phyloP scores from a whole-genome alignment of 2,329 filamentous ascomycete species.

The Paradendryphiella salina region DNA sequence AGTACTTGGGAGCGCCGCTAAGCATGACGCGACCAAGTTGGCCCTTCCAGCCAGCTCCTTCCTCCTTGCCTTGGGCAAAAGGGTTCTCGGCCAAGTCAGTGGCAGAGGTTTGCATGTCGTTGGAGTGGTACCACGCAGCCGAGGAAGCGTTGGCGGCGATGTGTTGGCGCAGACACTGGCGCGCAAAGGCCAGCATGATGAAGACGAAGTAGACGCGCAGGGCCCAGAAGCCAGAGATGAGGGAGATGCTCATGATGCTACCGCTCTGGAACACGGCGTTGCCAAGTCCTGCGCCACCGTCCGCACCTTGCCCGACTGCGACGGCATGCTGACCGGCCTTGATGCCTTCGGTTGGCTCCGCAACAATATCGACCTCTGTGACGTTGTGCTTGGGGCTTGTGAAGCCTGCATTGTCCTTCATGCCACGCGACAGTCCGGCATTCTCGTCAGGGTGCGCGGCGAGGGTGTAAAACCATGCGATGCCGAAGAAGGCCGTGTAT shows the following conservation, averaged over 20 bases:
- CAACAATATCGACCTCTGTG: slow-evolving; percentile 59
- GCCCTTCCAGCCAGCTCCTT: slow-evolving; percentile 78
- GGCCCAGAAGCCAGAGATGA: slow-evolving; percentile 73
- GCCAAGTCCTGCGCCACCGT: slow-evolving; percentile 56
- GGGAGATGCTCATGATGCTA: slow-evolving; percentile 73
- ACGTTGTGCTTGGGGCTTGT: slow-evolving; percentile 66
- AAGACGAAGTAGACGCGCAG: slow-evolving; percentile 82
- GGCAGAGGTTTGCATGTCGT: slow-evolving; percentile 46
- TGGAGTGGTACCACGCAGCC: slow-evolving; percentile 48
- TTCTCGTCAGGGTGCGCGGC: slow-evolving; percentile 57
- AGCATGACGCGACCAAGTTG: slow-evolving; percentile 80
- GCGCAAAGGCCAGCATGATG: slow-evolving; percentile 80
- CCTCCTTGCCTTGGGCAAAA: slow-evolving; percentile 70
- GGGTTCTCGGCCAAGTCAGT: slow-evolving; percentile 64
- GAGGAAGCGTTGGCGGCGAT: slow-evolving; percentile 54
- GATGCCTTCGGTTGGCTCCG: slow-evolving; percentile 52
- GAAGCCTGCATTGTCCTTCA: slow-evolving; percentile 67
- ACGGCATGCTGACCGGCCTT: slow-evolving; percentile 57
- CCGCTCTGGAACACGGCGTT: slow-evolving; percentile 68
- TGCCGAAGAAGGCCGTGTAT: slow-evolving; percentile 80
- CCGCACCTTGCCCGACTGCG: slow-evolving; percentile 50
- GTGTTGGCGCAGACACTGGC: slow-evolving; percentile 73
- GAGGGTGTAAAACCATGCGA: slow-evolving; percentile 83
- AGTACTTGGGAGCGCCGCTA: slow-evolving; percentile 72
- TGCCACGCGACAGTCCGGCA: slow-evolving; percentile 54